Percentiles rank a stretch among this genome's conserved stretches.
Evolutionary conservation across 345 rosid genomes (phyloP).

Genomic region (Jatropha curcas): DNA sequence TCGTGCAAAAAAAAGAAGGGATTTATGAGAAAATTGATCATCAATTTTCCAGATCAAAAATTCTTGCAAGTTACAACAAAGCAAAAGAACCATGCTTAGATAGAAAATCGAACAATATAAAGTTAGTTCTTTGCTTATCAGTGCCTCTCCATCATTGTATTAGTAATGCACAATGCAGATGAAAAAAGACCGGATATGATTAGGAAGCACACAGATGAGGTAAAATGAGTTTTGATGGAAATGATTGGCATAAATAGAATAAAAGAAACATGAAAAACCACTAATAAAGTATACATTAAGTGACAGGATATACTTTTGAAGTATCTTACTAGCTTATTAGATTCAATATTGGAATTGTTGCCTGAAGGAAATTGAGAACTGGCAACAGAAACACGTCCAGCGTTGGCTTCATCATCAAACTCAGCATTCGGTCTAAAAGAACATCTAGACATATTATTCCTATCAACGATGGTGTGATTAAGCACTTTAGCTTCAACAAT

Average conservation of each 20-base stretch:
- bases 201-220: neutral
- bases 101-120: neutral
- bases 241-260: neutral
- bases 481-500: slow-evolving; percentile 21
- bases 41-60: neutral
- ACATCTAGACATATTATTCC: slow-evolving; percentile 16
- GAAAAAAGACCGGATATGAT: too few relatives aligned
- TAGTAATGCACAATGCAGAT: neutral
- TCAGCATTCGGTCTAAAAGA: slow-evolving; percentile 16
- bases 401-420: slow-evolving; percentile 15
- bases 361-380: slow-evolving; percentile 25
- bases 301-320: neutral
- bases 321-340: slow-evolving; percentile 31
- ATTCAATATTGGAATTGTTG: slow-evolving; percentile 18
- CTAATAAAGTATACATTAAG: neutral
- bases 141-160: neutral
- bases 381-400: slow-evolving; percentile 21
- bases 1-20: too few relatives aligned
- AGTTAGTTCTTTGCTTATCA: neutral
- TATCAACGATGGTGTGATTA: slow-evolving; percentile 6
- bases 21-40: neutral
- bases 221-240: neutral
- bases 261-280: neutral
- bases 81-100: neutral
- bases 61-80: neutral